Evolutionary conservation across 2,329 filamentous ascomycete species (phyloP).

Genomic region (Penicillium oxalicum): DNA sequence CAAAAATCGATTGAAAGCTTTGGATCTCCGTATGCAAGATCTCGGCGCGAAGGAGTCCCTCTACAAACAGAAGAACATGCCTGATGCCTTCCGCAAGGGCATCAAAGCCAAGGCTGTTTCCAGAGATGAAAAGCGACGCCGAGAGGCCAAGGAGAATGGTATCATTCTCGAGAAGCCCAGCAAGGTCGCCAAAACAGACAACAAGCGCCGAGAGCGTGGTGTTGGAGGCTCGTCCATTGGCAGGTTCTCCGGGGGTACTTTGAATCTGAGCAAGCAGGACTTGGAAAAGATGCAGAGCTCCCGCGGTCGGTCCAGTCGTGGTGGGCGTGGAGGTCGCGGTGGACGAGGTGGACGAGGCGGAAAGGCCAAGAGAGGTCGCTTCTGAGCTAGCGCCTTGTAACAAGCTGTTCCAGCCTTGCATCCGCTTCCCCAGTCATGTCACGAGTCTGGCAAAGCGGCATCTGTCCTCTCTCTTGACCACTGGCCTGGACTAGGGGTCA

Average conservation of each 20-base stretch:
- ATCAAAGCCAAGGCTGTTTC: constrained; percentile 62
- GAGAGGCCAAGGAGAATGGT: constrained; percentile 82
- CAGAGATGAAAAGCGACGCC: constrained; percentile 65
- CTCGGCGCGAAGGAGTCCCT: constrained; percentile 73
- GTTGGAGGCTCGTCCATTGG: constrained; percentile 76
- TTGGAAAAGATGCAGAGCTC: constrained; percentile 39
- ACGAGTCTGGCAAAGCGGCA: too few species aligned
- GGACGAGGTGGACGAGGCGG: constrained; percentile 1
- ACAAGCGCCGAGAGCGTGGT: constrained; percentile 50
- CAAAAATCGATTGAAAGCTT: constrained; percentile 70
- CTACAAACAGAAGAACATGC: constrained; percentile 78
- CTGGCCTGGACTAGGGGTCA: too few species aligned
- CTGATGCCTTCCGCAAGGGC: constrained; percentile 78
- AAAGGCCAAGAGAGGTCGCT: constrained; percentile 1
- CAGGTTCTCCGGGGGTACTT: constrained; percentile 68
- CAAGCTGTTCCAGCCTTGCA: too few species aligned
- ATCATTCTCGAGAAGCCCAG: constrained; percentile 69
- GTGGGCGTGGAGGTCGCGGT: constrained; percentile 9
- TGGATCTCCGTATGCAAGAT: constrained; percentile 75
- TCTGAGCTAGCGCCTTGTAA: not conserved
- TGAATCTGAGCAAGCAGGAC: constrained; percentile 73
- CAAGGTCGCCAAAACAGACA: constrained; percentile 31
- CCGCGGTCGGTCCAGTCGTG: constrained; percentile 11
- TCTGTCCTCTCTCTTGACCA: too few species aligned
- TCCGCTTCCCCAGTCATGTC: too few species aligned